A percentile compares a stretch with the other conserved stretches of the same genome.
Conservation (phyloP, 345 rosid genomes). For the Turritis glabra region DNA sequence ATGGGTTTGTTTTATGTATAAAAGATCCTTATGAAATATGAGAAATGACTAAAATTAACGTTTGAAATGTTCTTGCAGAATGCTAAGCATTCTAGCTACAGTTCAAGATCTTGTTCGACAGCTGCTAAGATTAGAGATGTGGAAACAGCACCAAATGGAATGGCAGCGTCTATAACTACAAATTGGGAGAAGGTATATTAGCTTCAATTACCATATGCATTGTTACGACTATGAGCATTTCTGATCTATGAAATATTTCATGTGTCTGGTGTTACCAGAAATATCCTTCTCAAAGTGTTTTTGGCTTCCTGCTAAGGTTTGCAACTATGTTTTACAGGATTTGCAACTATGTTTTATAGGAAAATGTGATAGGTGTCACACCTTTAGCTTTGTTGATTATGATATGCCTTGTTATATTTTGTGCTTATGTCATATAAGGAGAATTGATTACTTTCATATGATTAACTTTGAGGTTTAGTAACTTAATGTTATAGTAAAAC, state of each 20-base stretch:
- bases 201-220: constrained; percentile 8
- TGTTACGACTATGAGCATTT: not conserved
- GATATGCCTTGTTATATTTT: not conserved
- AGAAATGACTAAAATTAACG: constrained; percentile 9
- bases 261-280: constrained; percentile 10
- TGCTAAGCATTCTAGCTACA: constrained; percentile 58
- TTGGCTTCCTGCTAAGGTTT: constrained; percentile 5
- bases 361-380: not conserved
- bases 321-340: not conserved
- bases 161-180: constrained; percentile 40
- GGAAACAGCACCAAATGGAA: constrained; percentile 40
- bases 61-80: constrained; percentile 45
- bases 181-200: constrained; percentile 77
- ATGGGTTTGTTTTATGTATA: not conserved
- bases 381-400: constrained; percentile 13
- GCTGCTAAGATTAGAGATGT: constrained; percentile 47
- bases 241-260: constrained; percentile 21
- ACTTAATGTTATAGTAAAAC: not conserved
- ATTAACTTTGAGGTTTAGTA: constrained; percentile 7
- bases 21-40: constrained; percentile 6
- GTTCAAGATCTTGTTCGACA: constrained; percentile 59
- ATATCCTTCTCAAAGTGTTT: constrained; percentile 5
- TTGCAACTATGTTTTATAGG: not conserved
- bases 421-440: not conserved
- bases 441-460: not conserved